A percentile compares a stretch with the other conserved stretches of the same genome.
These are phyloP conservation scores for Imleria badia DNA, from an alignment of 768 basidiomycete genomes.

Conservation along the genomic window DNA sequence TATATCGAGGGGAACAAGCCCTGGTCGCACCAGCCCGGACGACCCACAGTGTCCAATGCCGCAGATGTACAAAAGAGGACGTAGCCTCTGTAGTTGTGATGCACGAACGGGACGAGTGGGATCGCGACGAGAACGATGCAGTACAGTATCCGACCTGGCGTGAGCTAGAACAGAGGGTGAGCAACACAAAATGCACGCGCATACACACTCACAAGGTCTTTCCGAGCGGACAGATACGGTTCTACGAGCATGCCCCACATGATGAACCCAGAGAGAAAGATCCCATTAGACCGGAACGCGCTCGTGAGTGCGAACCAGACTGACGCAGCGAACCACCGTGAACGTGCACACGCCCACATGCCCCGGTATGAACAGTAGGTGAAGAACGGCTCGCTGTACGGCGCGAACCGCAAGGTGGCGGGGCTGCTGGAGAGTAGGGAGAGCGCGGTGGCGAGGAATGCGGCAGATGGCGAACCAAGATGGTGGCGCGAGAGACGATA, in stretches of 20 bases:
- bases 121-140: slow-evolving; percentile 44
- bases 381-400: slow-evolving; percentile 87
- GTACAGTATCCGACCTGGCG: slow-evolving; percentile 32
- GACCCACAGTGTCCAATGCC: not conserved
- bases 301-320: slow-evolving; percentile 63
- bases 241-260: slow-evolving; percentile 66
- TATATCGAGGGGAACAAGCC: slow-evolving; percentile 68
- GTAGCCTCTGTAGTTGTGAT: slow-evolving; percentile 72
- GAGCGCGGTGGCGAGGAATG: slow-evolving; percentile 60
- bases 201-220: slow-evolving; percentile 26
- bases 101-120: slow-evolving; percentile 63
- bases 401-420: slow-evolving; percentile 62
- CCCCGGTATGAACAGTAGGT: slow-evolving; percentile 71
- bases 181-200: not conserved
- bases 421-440: slow-evolving; percentile 85
- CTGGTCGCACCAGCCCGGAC: slow-evolving; percentile 62
- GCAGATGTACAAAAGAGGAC: slow-evolving; percentile 54
- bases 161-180: slow-evolving; percentile 31
- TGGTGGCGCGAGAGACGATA: slow-evolving; percentile 61
- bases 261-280: slow-evolving; percentile 75
- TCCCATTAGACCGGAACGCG: slow-evolving; percentile 74
- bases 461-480: slow-evolving; percentile 54
- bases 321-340: slow-evolving; percentile 55
- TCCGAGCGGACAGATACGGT: slow-evolving; percentile 44
- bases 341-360: slow-evolving; percentile 32